Base-by-base conservation (phyloP, 805 yeast species). In the Metschnikowia arizonensis region DNA sequence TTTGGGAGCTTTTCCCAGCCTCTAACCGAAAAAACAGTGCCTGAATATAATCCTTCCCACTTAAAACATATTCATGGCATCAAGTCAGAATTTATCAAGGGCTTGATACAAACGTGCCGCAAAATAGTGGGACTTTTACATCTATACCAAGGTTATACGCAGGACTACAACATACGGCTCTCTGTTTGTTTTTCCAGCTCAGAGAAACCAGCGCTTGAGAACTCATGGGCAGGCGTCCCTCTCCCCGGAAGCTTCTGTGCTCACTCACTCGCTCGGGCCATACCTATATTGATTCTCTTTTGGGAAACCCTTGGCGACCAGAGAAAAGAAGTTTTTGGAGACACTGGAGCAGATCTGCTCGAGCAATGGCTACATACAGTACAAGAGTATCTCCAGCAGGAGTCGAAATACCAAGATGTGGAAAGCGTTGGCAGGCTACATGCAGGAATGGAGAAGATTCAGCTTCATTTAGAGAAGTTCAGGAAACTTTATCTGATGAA, bases 221-320 rank as follows among this genome's bases (percentile, higher is more conserved):
- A 18, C 14, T 14, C 29, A 3, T 34, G 29, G 38, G 38, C 18
- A 6, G 40, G 23, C 11, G 15, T 37, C 9, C 40, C 40, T 28
- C 18, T 18, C 8, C 33, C 4, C 17, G 40, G 25, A 28, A n/a
- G 40, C 25, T 15, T 29, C 17, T 37, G 40, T 21, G 25, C 19
- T 9, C 40, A 37, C n/a, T 26, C 40, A 18, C 40, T 37, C 17
- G 40, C 40, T 7, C 40, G 40, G 24, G 40, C 40, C 24, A 28
- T 37, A 6, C 40, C 40, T 19, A n/a, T 12, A 10, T 37, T 37
- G 26, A n/a, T 26, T 11, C 32, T 37, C 11, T 37, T 18, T 28
- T n/a, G 29, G 40, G 40, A 37, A 29, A 28, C 25, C 3, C 40
- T 28, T 9, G 25, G 25, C 33, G 40, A 37, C 3, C 23, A 17